Conservation (phyloP, 2,329 filamentous ascomycete genomes). For the Aspergillus sp. region DNA sequence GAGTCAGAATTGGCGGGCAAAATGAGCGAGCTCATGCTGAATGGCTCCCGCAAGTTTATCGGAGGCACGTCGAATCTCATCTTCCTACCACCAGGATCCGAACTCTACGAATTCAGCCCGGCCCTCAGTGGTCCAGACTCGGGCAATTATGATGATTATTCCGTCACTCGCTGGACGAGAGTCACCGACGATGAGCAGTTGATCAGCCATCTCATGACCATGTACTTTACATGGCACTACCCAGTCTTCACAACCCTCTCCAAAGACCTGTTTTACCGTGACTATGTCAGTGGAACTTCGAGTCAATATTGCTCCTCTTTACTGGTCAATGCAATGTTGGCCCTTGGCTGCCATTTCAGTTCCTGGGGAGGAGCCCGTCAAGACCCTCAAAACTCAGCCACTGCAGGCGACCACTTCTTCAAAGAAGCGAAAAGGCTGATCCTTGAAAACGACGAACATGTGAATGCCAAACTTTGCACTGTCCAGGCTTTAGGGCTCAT, state of each 20-base stretch:
- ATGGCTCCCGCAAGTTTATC: constrained; percentile 84
- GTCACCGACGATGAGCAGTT: constrained; percentile 76
- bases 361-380: constrained; percentile 67
- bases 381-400: constrained; percentile 68
- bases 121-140: constrained; percentile 42
- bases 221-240: constrained; percentile 99
- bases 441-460: constrained; percentile 87
- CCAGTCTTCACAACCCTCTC: constrained; percentile 91
- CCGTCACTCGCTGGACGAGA: constrained; percentile 79
- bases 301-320: constrained; percentile 82
- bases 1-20: constrained; percentile 84
- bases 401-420: constrained; percentile 94
- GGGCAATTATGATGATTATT: constrained; percentile 56
- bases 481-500: constrained; percentile 92
- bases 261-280: constrained; percentile 77
- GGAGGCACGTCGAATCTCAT: constrained; percentile 93
- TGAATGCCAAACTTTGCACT: constrained; percentile 79
- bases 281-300: constrained; percentile 68
- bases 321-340: constrained; percentile 89
- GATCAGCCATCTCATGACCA: constrained; percentile 82
- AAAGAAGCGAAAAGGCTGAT: constrained; percentile 86
- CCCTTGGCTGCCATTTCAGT: constrained; percentile 90
- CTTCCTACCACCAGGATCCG: constrained; percentile 58
- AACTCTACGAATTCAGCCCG: constrained; percentile 34
- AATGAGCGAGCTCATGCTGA: constrained; percentile 85